Base-by-base conservation (phyloP, 2,329 filamentous ascomycete genomes). In the Trichoderma sp. region DNA sequence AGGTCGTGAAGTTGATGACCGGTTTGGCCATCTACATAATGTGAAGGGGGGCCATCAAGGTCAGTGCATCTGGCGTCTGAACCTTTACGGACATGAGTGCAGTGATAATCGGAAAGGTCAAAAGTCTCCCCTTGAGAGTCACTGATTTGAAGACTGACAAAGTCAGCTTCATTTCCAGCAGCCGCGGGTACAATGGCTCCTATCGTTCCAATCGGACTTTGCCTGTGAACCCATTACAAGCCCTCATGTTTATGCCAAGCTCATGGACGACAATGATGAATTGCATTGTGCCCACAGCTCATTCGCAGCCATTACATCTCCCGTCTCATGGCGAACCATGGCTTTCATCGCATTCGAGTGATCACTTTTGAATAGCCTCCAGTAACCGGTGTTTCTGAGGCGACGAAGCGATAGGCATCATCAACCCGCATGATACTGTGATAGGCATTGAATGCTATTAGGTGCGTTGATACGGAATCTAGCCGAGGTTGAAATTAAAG, bases 61-160 rank as follows among this genome's bases (percentile, higher is more conserved):
- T 86, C 76, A 86, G 85, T 71, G 80, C 81, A 0, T 82, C 85
- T 7, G 24, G 29, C 1, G 80, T 86, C 6, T 85, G 84, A 83
- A 53, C 3, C 2, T 83, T 81, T 53, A 21, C 11, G 8, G 3
- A 18, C 16, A 41, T 9, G 14, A 27, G 8, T 9, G 60, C 18
- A 3, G 1, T 2, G 62, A 66, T 0, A 18, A 77, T 1, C 73
- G 18, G 56, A 64, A 56, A 0, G 83, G 82, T 11, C 75, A 79
- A 31, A 81, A 77, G 27, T 0, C 2, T 5, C 80, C 86, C 1
- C 53, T 76, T 29, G 84, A 86, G n/a, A n/a, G n/a, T n/a, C n/a
- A n/a, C n/a, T n/a, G n/a, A n/a, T n/a, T n/a, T n/a, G n/a, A n/a
- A n/a, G n/a, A n/a, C n/a, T n/a, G n/a, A n/a, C n/a, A n/a, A n/a